Evolutionary conservation across 2,329 filamentous ascomycete genomes (phyloP).

Genomic region (Penicillium brevicompactum): DNA sequence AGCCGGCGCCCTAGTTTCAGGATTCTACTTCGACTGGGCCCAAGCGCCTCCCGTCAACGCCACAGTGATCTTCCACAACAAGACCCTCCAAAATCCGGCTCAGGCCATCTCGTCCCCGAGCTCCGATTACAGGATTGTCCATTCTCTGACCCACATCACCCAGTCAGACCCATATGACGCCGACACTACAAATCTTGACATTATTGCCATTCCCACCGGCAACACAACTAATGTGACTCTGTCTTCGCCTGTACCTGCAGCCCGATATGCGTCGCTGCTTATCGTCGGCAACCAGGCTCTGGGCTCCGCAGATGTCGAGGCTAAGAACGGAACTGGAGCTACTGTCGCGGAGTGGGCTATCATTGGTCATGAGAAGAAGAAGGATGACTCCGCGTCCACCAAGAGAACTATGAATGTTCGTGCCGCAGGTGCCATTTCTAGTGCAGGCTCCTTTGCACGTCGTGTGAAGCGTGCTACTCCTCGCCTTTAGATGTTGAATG

Average conservation of each 20-base stretch:
- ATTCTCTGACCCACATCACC: slow-evolving; percentile 31
- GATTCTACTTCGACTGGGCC: slow-evolving; percentile 64
- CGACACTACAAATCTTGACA: slow-evolving; percentile 31
- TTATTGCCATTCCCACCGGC: slow-evolving; percentile 39
- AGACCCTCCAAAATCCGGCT: slow-evolving; percentile 30
- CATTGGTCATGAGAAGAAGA: slow-evolving; percentile 26
- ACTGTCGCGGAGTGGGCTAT: slow-evolving; percentile 53
- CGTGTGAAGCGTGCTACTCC: slow-evolving; percentile 6
- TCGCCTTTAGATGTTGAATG: slow-evolving; percentile 1
- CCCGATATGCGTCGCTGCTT: slow-evolving; percentile 46
- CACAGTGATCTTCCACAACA: slow-evolving; percentile 58
- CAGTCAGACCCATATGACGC: slow-evolving; percentile 43
- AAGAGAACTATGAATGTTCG: slow-evolving; percentile 19
- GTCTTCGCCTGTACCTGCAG: slow-evolving; percentile 32
- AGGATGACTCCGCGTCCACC: neutral
- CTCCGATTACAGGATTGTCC: slow-evolving; percentile 25
- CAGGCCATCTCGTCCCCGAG: slow-evolving; percentile 12
- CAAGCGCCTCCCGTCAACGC: slow-evolving; percentile 57
- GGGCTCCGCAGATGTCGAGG: slow-evolving; percentile 28
- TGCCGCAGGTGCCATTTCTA: slow-evolving; percentile 4
- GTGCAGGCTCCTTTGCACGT: slow-evolving; percentile 8
- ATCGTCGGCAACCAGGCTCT: slow-evolving; percentile 48
- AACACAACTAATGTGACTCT: slow-evolving; percentile 48
- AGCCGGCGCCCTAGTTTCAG: slow-evolving; percentile 34
- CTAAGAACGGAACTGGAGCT: slow-evolving; percentile 44